A percentile compares a stretch with the other conserved stretches of the same genome.
Conservation (phyloP, 2,329 filamentous ascomycete species). For the Blumeria graminis region DNA sequence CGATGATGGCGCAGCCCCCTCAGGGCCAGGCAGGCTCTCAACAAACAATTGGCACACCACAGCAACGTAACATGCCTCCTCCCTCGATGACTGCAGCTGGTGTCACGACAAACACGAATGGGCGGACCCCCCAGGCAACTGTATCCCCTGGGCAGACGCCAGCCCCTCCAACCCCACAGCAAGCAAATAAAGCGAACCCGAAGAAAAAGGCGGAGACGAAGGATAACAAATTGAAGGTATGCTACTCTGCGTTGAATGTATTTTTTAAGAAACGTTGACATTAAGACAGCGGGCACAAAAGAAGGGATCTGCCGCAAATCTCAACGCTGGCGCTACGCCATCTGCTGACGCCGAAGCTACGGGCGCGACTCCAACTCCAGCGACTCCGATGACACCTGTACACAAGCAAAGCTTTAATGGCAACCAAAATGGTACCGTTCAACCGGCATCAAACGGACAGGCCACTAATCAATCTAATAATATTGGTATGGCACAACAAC, state of each 20-base stretch:
- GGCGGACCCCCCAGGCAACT: constrained; percentile 28
- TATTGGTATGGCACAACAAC: constrained; percentile 20
- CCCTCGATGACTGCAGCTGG: constrained; percentile 29
- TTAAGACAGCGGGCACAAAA: constrained; percentile 18
- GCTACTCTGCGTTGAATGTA: constrained; percentile 15
- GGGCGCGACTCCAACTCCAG: constrained; percentile 32
- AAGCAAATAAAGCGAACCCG: constrained; percentile 45
- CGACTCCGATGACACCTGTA: constrained; percentile 38
- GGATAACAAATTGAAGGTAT: constrained; percentile 50
- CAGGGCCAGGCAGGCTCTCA: constrained; percentile 16
- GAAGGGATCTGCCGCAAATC: constrained; percentile 37
- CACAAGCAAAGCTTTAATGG: constrained; percentile 25
- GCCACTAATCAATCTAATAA: constrained; percentile 19
- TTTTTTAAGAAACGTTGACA: constrained; percentile 16
- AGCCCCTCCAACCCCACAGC: constrained; percentile 54
- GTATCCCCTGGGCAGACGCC: constrained; percentile 30
- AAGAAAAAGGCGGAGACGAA: constrained; percentile 75
- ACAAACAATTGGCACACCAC: constrained; percentile 32
- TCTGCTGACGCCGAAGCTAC: constrained; percentile 34
- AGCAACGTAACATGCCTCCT: constrained; percentile 45
- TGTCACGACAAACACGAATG: constrained; percentile 29
- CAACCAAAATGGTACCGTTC: constrained; percentile 21
- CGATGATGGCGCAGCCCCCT: constrained; percentile 21
- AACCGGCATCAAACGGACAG: constrained; percentile 17
- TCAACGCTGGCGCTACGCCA: constrained; percentile 29